Percentiles rank a stretch among this genome's conserved stretches.
Conservation (phyloP, 1,284 basidiomycete genomes). For the Exsudoporus floridanus region DNA sequence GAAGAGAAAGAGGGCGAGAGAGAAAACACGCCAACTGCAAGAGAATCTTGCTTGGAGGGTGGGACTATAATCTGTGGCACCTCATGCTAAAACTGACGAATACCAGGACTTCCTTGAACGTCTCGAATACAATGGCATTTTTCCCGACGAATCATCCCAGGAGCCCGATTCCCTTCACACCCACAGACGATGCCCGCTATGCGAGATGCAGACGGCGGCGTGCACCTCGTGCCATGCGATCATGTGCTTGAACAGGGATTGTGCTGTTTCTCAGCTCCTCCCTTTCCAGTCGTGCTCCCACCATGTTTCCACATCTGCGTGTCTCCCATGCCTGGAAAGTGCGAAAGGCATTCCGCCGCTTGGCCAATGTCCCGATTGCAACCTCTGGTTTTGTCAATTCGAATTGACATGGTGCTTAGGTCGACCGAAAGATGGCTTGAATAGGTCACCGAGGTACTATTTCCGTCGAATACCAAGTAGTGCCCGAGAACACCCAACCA, state of each 20-base stretch:
- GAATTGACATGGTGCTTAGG: constrained; percentile 28
- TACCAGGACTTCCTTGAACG: constrained; percentile 20
- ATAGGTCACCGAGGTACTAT: not conserved
- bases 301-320: constrained; percentile 10
- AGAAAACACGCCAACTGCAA: constrained; percentile 7
- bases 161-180: not conserved
- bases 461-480: not conserved
- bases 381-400: constrained; percentile 22
- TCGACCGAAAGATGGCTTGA: constrained; percentile 7
- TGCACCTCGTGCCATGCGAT: constrained; percentile 17
- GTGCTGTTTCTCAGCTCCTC: constrained; percentile 14
- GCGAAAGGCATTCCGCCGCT: constrained; percentile 13
- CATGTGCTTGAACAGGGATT: constrained; percentile 21
- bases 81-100: not conserved
- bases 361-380: constrained; percentile 24
- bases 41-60: constrained; percentile 18
- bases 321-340: constrained; percentile 13
- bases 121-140: constrained; percentile 7
- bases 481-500: constrained; percentile 15
- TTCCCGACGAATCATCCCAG: not conserved
- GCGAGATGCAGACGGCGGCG: constrained; percentile 5
- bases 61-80: not conserved
- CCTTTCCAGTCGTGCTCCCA: constrained; percentile 22
- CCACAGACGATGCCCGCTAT: constrained; percentile 15
- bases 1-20: constrained; percentile 6